These are phyloP conservation scores for Reticulomyxa filosa DNA, from an alignment of 78 protist genomes.

Conservation along the genomic window DNA sequence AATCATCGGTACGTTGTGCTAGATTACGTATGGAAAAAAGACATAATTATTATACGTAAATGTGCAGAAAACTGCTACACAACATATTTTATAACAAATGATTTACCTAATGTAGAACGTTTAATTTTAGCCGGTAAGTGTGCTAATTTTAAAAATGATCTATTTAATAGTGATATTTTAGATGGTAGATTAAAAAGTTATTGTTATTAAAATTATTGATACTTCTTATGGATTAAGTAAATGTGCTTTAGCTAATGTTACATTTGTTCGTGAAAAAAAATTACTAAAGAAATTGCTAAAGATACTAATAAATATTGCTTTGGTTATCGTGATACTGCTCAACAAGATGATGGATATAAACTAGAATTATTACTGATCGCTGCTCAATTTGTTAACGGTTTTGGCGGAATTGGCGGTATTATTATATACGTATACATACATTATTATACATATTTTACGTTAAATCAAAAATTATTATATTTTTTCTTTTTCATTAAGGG, in stretches of 20 bases:
- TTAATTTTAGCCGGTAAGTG: constrained; percentile 95
- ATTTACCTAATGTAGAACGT: constrained; percentile 79
- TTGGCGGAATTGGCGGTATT: no score
- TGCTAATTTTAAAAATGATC: no score
- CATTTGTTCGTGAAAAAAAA: constrained; percentile 90
- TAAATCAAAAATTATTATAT: no score
- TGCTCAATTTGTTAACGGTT: no score
- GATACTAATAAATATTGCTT: constrained; percentile 78
- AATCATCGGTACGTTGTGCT: constrained; percentile 95
- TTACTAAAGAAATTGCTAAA: constrained; percentile 75
- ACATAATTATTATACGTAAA: constrained; percentile 85
- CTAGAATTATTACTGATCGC: no score
- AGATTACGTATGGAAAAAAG: constrained; percentile 94
- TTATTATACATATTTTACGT: no score
- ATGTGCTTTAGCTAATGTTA: constrained; percentile 71
- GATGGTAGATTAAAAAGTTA: no score
- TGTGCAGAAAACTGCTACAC: constrained; percentile 83
- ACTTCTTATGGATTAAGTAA: constrained; percentile 64
- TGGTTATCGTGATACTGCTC: constrained; percentile 80
- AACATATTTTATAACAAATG: constrained; percentile 74
- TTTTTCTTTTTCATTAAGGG: no score
- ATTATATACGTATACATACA: no score
- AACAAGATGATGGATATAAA: no score
- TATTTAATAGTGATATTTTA: no score
- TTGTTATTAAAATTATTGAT: constrained; percentile 71